Conservation (phyloP, 2,329 filamentous ascomycete species). For the Fusarium udum region DNA sequence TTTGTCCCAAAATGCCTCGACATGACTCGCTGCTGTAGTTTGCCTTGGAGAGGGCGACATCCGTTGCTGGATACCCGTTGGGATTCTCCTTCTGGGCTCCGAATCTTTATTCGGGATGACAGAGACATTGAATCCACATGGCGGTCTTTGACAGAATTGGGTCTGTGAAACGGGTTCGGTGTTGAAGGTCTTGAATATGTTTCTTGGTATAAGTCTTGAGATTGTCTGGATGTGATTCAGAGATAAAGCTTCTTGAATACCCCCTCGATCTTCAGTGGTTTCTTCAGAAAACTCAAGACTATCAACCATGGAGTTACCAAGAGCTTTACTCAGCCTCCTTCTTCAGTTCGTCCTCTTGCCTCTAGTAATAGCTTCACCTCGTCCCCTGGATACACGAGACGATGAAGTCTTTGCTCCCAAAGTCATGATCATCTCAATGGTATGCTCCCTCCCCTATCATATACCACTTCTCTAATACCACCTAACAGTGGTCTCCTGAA, state of each 20-base stretch:
- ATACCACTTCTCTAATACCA: neutral
- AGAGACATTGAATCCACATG: constrained; percentile 34
- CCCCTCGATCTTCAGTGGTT: neutral
- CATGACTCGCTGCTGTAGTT: constrained; percentile 14
- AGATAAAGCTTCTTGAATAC: constrained; percentile 12
- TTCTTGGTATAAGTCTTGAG: neutral
- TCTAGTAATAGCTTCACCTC: neutral
- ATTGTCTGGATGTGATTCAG: neutral
- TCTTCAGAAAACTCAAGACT: neutral
- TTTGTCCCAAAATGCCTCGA: constrained; percentile 1
- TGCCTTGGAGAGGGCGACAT: constrained; percentile 3
- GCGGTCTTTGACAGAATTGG: neutral
- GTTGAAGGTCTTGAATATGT: constrained; percentile 12
- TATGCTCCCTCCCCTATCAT: constrained; percentile 44
- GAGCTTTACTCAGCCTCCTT: constrained; percentile 7
- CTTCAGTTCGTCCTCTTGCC: neutral
- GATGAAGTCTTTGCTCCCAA: constrained; percentile 59
- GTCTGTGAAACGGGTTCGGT: constrained; percentile 19
- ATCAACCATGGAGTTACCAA: constrained; percentile 15
- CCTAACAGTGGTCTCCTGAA: constrained; percentile 68
- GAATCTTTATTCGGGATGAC: constrained; percentile 21
- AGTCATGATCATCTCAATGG: constrained; percentile 71
- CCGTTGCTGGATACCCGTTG: constrained; percentile 2
- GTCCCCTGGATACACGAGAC: neutral
- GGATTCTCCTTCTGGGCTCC: neutral